Evolutionary conservation across 192 early-diverging fungal genomes (phyloP).

Genomic region (Mortierella hygrophila): DNA sequence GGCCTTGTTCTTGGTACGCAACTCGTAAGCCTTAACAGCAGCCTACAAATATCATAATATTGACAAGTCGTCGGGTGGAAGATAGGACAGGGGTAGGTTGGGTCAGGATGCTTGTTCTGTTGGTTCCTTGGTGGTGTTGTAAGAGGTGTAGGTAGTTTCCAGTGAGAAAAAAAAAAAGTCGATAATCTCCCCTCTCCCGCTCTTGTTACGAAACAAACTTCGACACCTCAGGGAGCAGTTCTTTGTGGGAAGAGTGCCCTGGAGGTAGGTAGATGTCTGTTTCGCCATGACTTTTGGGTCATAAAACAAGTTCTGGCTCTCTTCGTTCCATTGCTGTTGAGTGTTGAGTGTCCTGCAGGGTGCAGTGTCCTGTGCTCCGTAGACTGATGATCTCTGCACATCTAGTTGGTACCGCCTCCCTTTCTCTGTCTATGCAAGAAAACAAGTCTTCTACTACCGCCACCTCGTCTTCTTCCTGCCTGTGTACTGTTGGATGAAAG

Average conservation of each 20-base stretch:
- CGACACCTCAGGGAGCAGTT: not conserved
- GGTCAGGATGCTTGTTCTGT: not conserved
- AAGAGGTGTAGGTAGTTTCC: not conserved
- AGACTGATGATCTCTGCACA: too few relatives aligned
- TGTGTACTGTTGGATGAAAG: not conserved
- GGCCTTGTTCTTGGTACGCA: conserved; percentile 94
- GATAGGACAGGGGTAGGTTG: not conserved
- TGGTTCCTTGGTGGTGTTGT: not conserved
- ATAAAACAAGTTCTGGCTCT: not conserved
- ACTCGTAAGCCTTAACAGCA: conserved; percentile 92
- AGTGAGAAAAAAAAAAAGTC: not conserved
- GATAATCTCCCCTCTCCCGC: not conserved
- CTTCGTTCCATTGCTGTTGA: not conserved
- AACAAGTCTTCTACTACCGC: not conserved
- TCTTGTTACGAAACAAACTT: not conserved
- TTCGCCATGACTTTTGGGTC: conserved; percentile 6
- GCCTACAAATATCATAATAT: conserved; percentile 61
- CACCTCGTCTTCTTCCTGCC: not conserved
- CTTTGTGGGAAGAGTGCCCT: not conserved
- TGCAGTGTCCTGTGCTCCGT: too few relatives aligned
- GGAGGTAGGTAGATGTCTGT: not conserved
- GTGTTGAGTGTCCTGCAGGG: not conserved
- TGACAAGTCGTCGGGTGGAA: not conserved
- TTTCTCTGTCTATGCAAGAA: not conserved
- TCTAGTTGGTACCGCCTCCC: too few relatives aligned